Conservation (phyloP, 306 rosid genomes). For the Spatholobus suberectus region DNA sequence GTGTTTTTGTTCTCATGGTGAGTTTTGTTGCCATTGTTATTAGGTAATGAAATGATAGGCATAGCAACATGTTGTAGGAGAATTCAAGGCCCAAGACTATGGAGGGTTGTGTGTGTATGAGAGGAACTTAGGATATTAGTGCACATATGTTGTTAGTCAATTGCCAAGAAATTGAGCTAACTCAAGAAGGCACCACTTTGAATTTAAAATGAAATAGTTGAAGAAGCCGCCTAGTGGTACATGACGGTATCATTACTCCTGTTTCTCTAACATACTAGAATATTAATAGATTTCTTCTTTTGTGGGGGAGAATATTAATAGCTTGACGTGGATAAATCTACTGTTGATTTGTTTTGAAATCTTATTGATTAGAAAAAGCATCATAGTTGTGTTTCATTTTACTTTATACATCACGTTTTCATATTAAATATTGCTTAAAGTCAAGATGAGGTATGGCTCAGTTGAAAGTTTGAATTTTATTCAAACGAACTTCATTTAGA, state of each 20-base stretch:
- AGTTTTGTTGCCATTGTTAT: conserved; percentile 4
- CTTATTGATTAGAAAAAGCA: neutral
- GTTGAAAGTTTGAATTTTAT: no score
- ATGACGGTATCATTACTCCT: no score
- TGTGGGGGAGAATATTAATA: no score
- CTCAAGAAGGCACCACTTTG: neutral
- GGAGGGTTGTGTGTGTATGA: neutral
- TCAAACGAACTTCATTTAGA: no score
- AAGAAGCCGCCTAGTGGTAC: no score
- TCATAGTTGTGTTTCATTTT: neutral
- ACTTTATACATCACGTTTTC: neutral
- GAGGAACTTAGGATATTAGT: neutral
- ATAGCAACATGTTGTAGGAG: neutral
- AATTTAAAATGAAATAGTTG: neutral
- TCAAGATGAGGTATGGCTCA: no score
- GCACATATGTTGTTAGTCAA: neutral
- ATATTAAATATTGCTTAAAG: no score
- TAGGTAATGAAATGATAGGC: neutral
- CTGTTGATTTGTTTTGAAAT: neutral
- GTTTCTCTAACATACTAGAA: no score
- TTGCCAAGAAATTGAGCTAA: neutral
- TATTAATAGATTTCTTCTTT: no score
- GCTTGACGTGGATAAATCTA: neutral
- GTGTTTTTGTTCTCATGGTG: no score
- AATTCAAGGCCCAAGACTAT: neutral